Base-by-base conservation (phyloP, 192 early-diverging fungal genomes). In the Dissophora ornata region DNA sequence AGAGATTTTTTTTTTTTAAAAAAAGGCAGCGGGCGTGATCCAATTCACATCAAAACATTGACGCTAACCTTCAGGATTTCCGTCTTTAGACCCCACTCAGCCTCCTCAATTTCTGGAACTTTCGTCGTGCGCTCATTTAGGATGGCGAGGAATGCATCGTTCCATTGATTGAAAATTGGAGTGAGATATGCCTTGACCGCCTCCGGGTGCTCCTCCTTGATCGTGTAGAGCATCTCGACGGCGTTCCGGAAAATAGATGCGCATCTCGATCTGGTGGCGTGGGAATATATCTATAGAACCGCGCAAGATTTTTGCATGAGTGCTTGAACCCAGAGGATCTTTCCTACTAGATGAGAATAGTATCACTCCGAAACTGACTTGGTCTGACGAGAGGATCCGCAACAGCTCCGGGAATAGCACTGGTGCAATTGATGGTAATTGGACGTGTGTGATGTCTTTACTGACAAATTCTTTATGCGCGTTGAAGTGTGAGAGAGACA, bases 161-260 rank as follows among this genome's bases (percentile, higher is more conserved):
- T 84, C 96, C 96, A 97, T 41, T 88, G 79, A 18, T 84, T 81
- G 33, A 96, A 79, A 30, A 95, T 83, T 0, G 95, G 94, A n/a
- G 83, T 83, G 21, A 95, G 71, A 58, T 91, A 93, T 6, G 83
- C 71, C 22, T 86, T 82, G 3, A 90, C 88, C 46, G 84, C 85
- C 1, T 87, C 74, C 11, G 91, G 90, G 66, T 92, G 88, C 29
- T 90, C 90, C 18, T 86, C 86, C 29, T 93, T 87, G 41, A 97
- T 85, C 46, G 86, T 90, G 57, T 85, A 84, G 22, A 96, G 75
- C 79, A 93, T 95, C 53, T 95, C 91, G 12, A 95, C 77, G 57
- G 93, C 93, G 62, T 93, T 89, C 24, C 85, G 83, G 64, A 96
- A 94, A 32, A 98, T 91, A n/a, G 84, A 77, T 5, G 92, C 88